Evolutionary conservation across 208 protist genomes (phyloP).

Genomic region (Crithidia bombi): DNA sequence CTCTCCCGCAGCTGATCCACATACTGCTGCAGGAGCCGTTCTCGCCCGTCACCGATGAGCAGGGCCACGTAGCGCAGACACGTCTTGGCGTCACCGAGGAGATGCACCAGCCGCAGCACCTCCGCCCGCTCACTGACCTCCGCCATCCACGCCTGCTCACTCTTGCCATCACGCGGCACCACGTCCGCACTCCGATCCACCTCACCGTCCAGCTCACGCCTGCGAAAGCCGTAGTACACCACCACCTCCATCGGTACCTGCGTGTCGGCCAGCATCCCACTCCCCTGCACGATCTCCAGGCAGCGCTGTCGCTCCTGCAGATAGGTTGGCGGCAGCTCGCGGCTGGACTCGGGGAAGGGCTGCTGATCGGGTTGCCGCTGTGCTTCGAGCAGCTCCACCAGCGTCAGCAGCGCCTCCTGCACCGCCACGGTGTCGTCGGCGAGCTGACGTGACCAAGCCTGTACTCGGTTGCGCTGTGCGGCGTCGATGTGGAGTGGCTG

Average conservation of each 20-base stretch:
- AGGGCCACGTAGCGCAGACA: constrained; percentile 74
- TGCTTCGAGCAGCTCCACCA: constrained; percentile 64
- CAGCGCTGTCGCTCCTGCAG: constrained; percentile 68
- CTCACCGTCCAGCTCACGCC: constrained; percentile 53
- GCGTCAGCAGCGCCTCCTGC: constrained; percentile 63
- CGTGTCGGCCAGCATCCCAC: constrained; percentile 78
- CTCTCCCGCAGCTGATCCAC: constrained; percentile 65
- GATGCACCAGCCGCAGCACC: constrained; percentile 57
- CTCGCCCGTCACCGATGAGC: constrained; percentile 60
- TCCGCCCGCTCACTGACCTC: constrained; percentile 48
- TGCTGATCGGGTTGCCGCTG: constrained; percentile 35
- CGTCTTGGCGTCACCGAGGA: constrained; percentile 82
- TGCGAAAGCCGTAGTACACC: constrained; percentile 59
- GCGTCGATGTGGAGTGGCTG: constrained; percentile 38
- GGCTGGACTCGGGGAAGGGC: constrained; percentile 33
- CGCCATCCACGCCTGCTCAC: constrained; percentile 9
- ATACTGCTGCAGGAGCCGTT: constrained; percentile 68
- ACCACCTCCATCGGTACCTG: constrained; percentile 71
- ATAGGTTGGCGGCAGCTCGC: constrained; percentile 47
- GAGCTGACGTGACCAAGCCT: constrained; percentile 54
- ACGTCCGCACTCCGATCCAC: constrained; percentile 22
- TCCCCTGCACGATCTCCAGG: constrained; percentile 57
- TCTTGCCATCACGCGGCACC: constrained; percentile 14
- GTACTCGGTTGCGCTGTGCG: constrained; percentile 33
- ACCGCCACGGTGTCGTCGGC: constrained; percentile 53